A percentile compares a stretch with the other conserved stretches of the same genome.
Conservation (phyloP, 306 rosid species). For the Castanea crenata region DNA sequence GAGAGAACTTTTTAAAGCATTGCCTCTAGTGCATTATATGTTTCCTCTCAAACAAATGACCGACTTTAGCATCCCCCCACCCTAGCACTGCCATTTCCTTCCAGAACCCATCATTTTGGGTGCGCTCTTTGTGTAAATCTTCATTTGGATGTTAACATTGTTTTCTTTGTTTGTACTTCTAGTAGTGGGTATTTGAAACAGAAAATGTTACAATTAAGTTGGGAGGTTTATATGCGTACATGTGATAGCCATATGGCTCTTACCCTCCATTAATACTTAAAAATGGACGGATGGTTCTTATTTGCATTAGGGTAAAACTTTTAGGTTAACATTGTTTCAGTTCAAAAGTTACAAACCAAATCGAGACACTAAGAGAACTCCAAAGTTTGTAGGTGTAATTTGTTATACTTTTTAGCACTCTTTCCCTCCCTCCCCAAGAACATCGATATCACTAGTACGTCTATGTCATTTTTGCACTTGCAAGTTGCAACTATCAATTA, state of each 20-base stretch:
- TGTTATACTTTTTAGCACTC: not conserved
- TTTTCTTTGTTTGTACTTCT: too few species aligned
- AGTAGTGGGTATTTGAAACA: too few species aligned
- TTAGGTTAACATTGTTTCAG: too few species aligned
- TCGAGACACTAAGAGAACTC: too few species aligned
- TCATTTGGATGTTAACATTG: not conserved
- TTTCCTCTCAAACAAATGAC: not conserved
- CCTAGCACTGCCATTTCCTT: not conserved
- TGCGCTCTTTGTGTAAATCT: not conserved
- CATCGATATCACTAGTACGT: not conserved
- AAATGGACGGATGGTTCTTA: too few species aligned
- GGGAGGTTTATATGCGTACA: too few species aligned
- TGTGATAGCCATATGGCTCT: too few species aligned
- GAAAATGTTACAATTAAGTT: too few species aligned
- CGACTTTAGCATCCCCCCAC: not conserved
- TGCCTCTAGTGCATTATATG: not conserved
- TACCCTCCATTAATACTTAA: too few species aligned
- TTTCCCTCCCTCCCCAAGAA: not conserved
- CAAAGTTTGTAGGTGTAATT: not conserved
- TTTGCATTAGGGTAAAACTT: too few species aligned
- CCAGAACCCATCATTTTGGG: not conserved
- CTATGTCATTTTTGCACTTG: not conserved
- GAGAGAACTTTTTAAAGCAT: not conserved
- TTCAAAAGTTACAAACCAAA: too few species aligned
- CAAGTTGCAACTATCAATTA: not conserved